Base-by-base conservation (phyloP, 371 early-diverging fungal genomes). In the Smittium culicis region DNA sequence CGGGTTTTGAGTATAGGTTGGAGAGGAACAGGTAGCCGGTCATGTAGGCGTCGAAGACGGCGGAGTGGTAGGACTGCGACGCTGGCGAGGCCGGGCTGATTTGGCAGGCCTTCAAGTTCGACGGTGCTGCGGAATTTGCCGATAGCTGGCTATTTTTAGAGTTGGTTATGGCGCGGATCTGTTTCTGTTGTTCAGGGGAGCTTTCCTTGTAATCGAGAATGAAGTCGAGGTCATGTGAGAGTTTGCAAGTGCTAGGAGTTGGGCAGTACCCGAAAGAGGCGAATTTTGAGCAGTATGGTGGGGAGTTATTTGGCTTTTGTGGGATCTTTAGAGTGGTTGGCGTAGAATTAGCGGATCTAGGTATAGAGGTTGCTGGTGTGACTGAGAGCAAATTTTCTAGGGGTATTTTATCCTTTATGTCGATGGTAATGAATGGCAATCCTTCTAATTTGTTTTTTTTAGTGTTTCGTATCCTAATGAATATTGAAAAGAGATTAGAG, bases 41-140 rank as follows among this genome's bases (percentile, higher is more conserved):
- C 97, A 96, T 96, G 74, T 81, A 94, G 0, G 97, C 89, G 74
- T 96, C 97, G 77, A 85, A 91, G 66, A 86, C 84, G 0, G 95
- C 90, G 0, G 92, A 85, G 70, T 96, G 96, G 66, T 84, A 85
- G 64, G 74, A 64, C 20, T 45, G 45, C 5, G 45, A 45, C 45
- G 45, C 45, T 45, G 45, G 57, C 16, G 20, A 14, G 20, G 45
- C 8, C 14, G 20, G 8, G 14, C 45, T 14, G 8, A 14, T 45
- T 14, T 45, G 20, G 45, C 20, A 45, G 45, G 45, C 20, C 20
- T 45, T 45, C 45, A 14, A 57, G 68, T 58, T 60, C 33, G 28
- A 30, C 29, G 16, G 2, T 24, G 34, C 45, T n/a, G 28, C 57
- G 32, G 30, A 32, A 2, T 64, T n/a, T 1, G 63, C 11, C 64